Evolutionary conservation across 2,329 filamentous ascomycete genomes (phyloP).

Genomic region (Calonectria fujianensis): DNA sequence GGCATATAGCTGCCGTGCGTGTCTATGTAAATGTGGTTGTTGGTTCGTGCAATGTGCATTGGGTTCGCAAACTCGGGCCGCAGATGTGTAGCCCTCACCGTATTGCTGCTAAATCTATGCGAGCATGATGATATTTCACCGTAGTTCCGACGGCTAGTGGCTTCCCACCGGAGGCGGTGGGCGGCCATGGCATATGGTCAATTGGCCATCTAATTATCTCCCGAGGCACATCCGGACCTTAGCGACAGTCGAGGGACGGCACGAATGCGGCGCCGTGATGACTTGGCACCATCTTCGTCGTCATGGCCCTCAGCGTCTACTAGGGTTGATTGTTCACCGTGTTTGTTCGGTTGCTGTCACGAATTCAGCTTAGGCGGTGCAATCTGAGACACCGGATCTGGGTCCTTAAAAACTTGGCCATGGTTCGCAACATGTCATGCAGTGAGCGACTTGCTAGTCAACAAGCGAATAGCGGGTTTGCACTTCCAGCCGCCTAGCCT

Average conservation of each 20-base stretch:
- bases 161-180: slow-evolving; percentile 18
- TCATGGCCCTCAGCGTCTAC: slow-evolving; percentile 4
- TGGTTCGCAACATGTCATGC: slow-evolving; percentile 32
- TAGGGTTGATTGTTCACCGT: slow-evolving; percentile 2
- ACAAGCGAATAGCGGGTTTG: slow-evolving; percentile 23
- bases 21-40: slow-evolving; percentile 6
- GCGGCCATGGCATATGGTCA: slow-evolving; percentile 9
- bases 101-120: slow-evolving; percentile 19
- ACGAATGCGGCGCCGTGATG: slow-evolving; percentile 31
- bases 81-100: slow-evolving; percentile 29
- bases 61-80: slow-evolving; percentile 1
- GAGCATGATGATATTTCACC: slow-evolving; percentile 16
- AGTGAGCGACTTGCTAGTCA: slow-evolving; percentile 24
- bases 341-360: neutral
- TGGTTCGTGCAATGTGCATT: slow-evolving; percentile 16
- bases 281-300: slow-evolving; percentile 29
- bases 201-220: slow-evolving; percentile 6
- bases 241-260: slow-evolving; percentile 22
- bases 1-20: slow-evolving; percentile 1
- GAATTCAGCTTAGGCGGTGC: slow-evolving; percentile 22
- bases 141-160: slow-evolving; percentile 9
- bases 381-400: slow-evolving; percentile 33
- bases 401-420: neutral
- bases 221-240: neutral
- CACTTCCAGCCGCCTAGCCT: slow-evolving; percentile 4